phyloP scores from a whole-genome alignment of 768 basidiomycete genomes.

The Lactarius evosmus region DNA sequence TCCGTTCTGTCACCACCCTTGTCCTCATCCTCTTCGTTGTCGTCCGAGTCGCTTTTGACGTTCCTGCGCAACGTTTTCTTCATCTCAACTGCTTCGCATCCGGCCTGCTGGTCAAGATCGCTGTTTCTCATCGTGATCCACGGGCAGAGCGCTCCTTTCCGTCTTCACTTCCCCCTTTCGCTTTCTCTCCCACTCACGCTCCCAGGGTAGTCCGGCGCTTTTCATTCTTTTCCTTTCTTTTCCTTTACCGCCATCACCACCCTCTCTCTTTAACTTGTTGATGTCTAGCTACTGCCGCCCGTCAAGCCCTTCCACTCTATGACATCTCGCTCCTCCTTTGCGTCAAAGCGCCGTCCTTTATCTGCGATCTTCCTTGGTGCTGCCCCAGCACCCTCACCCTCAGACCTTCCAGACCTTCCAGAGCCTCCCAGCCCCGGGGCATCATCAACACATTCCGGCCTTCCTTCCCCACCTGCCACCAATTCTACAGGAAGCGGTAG shows the following conservation, averaged over 20 bases:
- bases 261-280: constrained; percentile 10
- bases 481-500: constrained; percentile 77
- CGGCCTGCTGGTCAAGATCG: constrained; percentile 12
- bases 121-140: constrained; percentile 16
- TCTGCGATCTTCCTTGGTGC: constrained; percentile 59
- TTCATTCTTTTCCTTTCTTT: constrained; percentile 4
- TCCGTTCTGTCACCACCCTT: neutral
- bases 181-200: neutral
- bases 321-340: constrained; percentile 47
- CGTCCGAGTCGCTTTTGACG: neutral
- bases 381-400: constrained; percentile 35
- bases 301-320: constrained; percentile 35
- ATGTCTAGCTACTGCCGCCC: constrained; percentile 22
- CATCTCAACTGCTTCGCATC: neutral
- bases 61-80: constrained; percentile 6
- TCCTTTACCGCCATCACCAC: neutral
- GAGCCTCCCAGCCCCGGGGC: constrained; percentile 65
- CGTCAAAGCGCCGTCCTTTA: constrained; percentile 51
- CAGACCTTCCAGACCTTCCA: constrained; percentile 44
- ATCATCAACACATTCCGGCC: constrained; percentile 54
- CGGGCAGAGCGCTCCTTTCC: constrained; percentile 10
- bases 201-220: neutral
- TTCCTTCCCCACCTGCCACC: constrained; percentile 82
- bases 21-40: neutral
- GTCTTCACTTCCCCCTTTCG: constrained; percentile 7